A percentile compares a stretch with the other conserved stretches of the same genome.
Evolutionary conservation across 306 rosid species (phyloP).

Genomic region (Pterocarpus macrocarpus): DNA sequence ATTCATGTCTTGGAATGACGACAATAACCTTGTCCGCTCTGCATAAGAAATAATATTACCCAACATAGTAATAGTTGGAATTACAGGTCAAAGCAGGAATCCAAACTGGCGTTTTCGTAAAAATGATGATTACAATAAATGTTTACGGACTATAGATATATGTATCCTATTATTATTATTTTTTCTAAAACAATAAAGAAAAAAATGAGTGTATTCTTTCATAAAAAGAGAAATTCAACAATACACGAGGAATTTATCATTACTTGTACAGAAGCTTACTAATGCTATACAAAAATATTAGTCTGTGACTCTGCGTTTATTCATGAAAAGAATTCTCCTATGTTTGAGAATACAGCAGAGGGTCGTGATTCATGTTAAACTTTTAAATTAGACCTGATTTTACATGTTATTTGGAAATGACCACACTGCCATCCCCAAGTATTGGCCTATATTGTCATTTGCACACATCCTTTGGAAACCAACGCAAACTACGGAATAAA

Average conservation of each 20-base stretch:
- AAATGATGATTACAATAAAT: conserved; percentile 38
- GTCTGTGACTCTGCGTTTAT: neutral
- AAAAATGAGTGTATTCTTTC: neutral
- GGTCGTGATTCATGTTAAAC: neutral
- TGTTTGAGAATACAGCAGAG: neutral
- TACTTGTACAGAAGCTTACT: neutral
- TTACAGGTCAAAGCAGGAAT: conserved; percentile 41
- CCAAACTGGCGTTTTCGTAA: conserved; percentile 38
- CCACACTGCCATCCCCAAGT: conserved; percentile 43
- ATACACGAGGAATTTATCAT: neutral
- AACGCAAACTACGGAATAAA: conserved; percentile 82
- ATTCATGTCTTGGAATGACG: conserved; percentile 44
- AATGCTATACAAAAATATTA: neutral
- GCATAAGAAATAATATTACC: conserved; percentile 9
- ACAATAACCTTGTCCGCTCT: conserved; percentile 37
- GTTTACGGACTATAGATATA: neutral
- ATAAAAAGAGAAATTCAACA: neutral
- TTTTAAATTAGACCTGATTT: conserved; percentile 5
- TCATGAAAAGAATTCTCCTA: neutral
- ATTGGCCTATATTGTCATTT: conserved; percentile 63
- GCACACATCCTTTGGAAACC: conserved; percentile 59
- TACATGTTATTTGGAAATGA: conserved; percentile 13
- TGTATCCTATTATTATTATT: neutral
- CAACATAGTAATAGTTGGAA: conserved; percentile 25
- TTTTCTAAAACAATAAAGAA: neutral